A percentile compares a stretch with the other conserved stretches of the same genome.
phyloP scores from a whole-genome alignment of 1,139 yeast species.

The Petasospora fabianii region DNA sequence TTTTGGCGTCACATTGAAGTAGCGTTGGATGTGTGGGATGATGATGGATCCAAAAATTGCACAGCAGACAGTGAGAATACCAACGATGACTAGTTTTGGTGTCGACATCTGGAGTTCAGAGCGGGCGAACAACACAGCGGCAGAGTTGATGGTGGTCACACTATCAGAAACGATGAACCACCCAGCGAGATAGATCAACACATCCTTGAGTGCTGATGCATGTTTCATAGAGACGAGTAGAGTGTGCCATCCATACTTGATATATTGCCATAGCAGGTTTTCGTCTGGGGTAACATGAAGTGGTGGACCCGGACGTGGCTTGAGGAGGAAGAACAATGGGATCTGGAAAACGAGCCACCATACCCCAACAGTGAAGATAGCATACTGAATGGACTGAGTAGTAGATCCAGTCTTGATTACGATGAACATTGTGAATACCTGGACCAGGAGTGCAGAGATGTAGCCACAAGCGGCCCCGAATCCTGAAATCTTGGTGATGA shows the following conservation, averaged over 20 bases:
- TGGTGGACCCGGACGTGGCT: constrained; percentile 39
- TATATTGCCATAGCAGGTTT: constrained; percentile 30
- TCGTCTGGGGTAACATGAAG: constrained; percentile 20
- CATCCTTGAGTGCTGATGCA: constrained; percentile 56
- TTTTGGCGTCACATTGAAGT: constrained; percentile 40
- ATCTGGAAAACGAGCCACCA: constrained; percentile 72
- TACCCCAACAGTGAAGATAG: constrained; percentile 55
- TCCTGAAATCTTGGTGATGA: constrained; percentile 53
- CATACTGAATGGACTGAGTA: constrained; percentile 47
- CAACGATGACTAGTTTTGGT: constrained; percentile 54
- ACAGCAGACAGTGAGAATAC: constrained; percentile 56
- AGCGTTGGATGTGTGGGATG: constrained; percentile 45
- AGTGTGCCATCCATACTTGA: constrained; percentile 57
- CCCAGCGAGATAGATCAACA: constrained; percentile 53
- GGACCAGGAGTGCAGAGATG: constrained; percentile 59
- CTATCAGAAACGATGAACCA: constrained; percentile 74
- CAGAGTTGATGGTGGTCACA: constrained; percentile 66
- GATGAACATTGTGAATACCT: constrained; percentile 47
- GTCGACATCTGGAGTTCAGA: constrained; percentile 64
- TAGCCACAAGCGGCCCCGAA: constrained; percentile 66
- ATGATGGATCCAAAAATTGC: constrained; percentile 61
- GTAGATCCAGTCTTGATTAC: constrained; percentile 42
- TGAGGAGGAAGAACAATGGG: constrained; percentile 47
- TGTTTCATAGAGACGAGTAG: constrained; percentile 48
- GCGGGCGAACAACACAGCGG: constrained; percentile 67